Conservation (phyloP, 1,284 basidiomycete genomes). For the Wolfiporia cocos region DNA sequence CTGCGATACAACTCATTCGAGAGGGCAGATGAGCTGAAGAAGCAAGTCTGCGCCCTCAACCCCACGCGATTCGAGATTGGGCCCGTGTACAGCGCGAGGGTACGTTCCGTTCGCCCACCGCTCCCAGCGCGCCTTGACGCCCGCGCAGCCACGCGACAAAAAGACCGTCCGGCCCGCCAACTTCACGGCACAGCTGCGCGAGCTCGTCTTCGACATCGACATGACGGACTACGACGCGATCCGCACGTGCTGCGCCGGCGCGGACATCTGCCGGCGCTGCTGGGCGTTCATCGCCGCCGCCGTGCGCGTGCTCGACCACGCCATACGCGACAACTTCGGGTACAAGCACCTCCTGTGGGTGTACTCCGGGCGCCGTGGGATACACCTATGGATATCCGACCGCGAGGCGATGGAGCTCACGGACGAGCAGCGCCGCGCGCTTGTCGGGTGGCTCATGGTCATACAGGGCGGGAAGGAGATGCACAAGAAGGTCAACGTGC, state of each 20-base stretch:
- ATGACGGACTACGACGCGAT: constrained; percentile 99
- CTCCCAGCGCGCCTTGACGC: background rate
- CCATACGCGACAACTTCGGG: constrained; percentile 84
- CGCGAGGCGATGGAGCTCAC: constrained; percentile 82
- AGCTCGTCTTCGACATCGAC: constrained; percentile 99
- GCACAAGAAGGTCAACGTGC: constrained; percentile 81
- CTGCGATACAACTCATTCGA: constrained; percentile 93
- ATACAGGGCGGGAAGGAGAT: constrained; percentile 81
- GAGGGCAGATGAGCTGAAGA: constrained; percentile 86
- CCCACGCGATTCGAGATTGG: constrained; percentile 97
- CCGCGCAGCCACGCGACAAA: constrained; percentile 79
- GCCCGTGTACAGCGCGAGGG: constrained; percentile 86
- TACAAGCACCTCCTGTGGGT: constrained; percentile 88
- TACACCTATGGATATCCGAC: constrained; percentile 98
- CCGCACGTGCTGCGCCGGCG: constrained; percentile 91
- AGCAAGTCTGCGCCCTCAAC: constrained; percentile 77
- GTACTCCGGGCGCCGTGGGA: constrained; percentile 96
- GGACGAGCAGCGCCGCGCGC: constrained; percentile 84
- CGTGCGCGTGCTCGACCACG: constrained; percentile 80
- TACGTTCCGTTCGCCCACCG: constrained; percentile 37
- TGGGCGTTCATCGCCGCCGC: constrained; percentile 95
- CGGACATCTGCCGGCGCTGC: constrained; percentile 89
- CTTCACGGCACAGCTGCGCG: constrained; percentile 78
- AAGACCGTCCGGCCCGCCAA: constrained; percentile 77
- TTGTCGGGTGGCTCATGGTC: constrained; percentile 87